Conservation (phyloP, 768 basidiomycete genomes). For the Gymnopilus junonius region DNA sequence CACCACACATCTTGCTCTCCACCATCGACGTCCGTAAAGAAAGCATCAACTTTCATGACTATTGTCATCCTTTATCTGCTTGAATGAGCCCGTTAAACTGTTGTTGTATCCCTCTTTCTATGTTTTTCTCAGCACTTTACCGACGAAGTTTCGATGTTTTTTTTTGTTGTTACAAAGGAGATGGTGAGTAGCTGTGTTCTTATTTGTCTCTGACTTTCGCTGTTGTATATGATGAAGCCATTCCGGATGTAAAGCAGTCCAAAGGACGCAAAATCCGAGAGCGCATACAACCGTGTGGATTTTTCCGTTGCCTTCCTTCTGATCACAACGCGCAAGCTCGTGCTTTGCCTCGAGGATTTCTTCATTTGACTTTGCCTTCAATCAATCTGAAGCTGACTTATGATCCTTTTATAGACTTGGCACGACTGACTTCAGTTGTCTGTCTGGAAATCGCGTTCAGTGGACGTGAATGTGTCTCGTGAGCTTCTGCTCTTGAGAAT, state of each 20-base stretch:
- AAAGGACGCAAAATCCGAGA: slow-evolving; percentile 31
- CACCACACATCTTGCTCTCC: too few species aligned
- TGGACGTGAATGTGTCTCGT: background rate
- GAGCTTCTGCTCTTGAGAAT: background rate
- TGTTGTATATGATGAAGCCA: slow-evolving; percentile 26
- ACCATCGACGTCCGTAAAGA: background rate
- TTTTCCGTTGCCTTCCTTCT: slow-evolving; percentile 71
- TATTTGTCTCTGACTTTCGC: background rate
- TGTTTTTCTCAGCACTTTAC: too few species aligned
- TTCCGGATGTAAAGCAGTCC: slow-evolving; percentile 32
- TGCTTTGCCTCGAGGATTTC: background rate
- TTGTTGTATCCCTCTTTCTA: background rate
- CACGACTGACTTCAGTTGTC: background rate
- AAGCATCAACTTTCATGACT: background rate
- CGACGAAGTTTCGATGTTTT: too few species aligned
- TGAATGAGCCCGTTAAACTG: too few species aligned
- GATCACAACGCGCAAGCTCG: slow-evolving; percentile 27
- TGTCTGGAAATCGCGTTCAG: background rate
- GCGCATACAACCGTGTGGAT: slow-evolving; percentile 54
- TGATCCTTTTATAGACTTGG: background rate
- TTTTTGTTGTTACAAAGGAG: background rate
- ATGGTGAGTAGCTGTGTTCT: slow-evolving; percentile 6
- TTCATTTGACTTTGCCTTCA: slow-evolving; percentile 2
- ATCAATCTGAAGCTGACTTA: background rate
- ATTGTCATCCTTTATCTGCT: too few species aligned